A percentile compares a stretch with the other conserved stretches of the same genome.
phyloP scores from a whole-genome alignment of 352 stramenopile species.

The Globisporangium cylindrosporum region DNA sequence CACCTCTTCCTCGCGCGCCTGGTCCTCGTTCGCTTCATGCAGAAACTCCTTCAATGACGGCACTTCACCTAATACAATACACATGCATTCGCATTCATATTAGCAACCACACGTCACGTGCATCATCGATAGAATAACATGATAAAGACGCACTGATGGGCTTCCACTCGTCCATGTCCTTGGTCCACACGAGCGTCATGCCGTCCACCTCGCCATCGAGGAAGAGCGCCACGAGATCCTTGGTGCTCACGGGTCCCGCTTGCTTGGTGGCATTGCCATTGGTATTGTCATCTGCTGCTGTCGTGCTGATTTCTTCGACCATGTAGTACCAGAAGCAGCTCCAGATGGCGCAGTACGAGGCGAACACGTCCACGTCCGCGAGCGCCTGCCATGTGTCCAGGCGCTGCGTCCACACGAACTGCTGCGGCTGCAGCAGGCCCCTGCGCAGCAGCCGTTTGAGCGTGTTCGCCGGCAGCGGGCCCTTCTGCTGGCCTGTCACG shows the following conservation, averaged over 20 bases:
- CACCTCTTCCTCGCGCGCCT: slow-evolving; percentile 51
- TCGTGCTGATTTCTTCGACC: slow-evolving; percentile 17
- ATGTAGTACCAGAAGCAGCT: slow-evolving; percentile 62
- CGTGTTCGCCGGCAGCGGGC: slow-evolving; percentile 49
- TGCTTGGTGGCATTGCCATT: slow-evolving; percentile 13
- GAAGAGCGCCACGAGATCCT: slow-evolving; percentile 58
- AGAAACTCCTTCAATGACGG: slow-evolving; percentile 62
- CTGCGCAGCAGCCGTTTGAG: slow-evolving; percentile 73
- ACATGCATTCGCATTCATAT: background rate
- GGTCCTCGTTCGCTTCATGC: slow-evolving; percentile 63
- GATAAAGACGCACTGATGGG: slow-evolving; percentile 34
- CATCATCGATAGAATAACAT: slow-evolving; percentile 4
- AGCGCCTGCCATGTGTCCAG: slow-evolving; percentile 58
- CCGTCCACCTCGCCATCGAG: slow-evolving; percentile 64
- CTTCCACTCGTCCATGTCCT: slow-evolving; percentile 50
- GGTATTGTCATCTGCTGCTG: background rate
- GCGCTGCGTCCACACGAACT: slow-evolving; percentile 70
- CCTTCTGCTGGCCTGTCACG: slow-evolving; percentile 57
- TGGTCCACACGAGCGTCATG: slow-evolving; percentile 68
- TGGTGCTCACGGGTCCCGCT: slow-evolving; percentile 44
- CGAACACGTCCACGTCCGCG: slow-evolving; percentile 43
- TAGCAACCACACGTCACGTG: background rate
- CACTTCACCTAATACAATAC: slow-evolving; percentile 43
- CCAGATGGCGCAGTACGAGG: slow-evolving; percentile 53
- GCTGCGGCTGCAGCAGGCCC: slow-evolving; percentile 49